A percentile compares a stretch with the other conserved stretches of the same genome.
Evolutionary conservation across 1,284 basidiomycete species (phyloP).

Genomic region (Gomphus bonarii): DNA sequence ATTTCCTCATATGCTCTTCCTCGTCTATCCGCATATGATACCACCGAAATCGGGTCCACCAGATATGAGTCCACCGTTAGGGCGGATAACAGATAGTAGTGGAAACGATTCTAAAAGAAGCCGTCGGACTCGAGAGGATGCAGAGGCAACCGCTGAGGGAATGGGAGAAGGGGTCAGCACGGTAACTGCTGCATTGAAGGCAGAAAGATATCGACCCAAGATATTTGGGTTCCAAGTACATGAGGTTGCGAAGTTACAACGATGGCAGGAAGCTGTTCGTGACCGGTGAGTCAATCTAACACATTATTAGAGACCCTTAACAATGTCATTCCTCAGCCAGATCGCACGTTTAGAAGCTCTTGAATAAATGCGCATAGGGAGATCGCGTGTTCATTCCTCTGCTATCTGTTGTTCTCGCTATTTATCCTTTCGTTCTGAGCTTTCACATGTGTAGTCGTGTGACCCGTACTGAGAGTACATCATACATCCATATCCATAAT

Average conservation of each 20-base stretch:
- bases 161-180: conserved; percentile 61
- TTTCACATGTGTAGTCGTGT: background rate
- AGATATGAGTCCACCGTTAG: conserved; percentile 27
- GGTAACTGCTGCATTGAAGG: conserved; percentile 72
- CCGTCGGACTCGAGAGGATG: conserved; percentile 39
- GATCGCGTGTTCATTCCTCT: background rate
- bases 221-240: conserved; percentile 94
- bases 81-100: conserved; percentile 15
- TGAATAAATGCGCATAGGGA: background rate
- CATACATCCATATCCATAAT: background rate
- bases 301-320: background rate
- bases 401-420: background rate
- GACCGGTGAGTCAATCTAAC: conserved; percentile 48
- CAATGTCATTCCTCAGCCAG: conserved; percentile 1
- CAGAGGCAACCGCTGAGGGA: conserved; percentile 37
- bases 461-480: background rate
- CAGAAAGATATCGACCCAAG: conserved; percentile 80
- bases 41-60: conserved; percentile 70
- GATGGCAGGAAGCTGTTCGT: conserved; percentile 87
- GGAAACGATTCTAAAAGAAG: conserved; percentile 19
- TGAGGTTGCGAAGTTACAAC: conserved; percentile 83
- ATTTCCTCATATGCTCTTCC: conserved; percentile 91
- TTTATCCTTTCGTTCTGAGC: background rate
- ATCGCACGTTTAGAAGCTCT: conserved; percentile 12
- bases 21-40: conserved; percentile 88